Evolutionary conservation across 1,284 basidiomycete genomes (phyloP), one percentile per base, ranked within the genome.

Genomic region (Austroboletus olivaceoglutinosus): DNA sequence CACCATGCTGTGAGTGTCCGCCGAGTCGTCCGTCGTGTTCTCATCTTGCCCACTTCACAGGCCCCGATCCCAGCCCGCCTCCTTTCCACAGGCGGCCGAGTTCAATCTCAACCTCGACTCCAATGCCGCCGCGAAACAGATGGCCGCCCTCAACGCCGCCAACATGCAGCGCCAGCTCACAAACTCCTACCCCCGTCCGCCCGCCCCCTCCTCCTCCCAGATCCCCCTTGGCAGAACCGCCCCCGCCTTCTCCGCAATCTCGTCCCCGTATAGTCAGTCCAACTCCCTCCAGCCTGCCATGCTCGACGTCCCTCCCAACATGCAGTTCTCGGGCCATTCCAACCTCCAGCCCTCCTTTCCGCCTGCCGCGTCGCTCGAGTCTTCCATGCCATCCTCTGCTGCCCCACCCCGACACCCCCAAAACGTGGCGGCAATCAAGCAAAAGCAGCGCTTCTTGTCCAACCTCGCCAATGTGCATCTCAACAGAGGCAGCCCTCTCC

Each of bases 101-200:
- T 51, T 37, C 37, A 62, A 58, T 16, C 45, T 73, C 70, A 73
- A 57, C 36, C 72, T 82, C 52, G 81, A 82, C 63, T 69, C 76
- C 53, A 73, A 73, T 43, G 74, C 78, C 41, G 79, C 78, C 48
- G 82, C 83, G 54, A 89, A 88, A 67, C 88, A 90, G 70, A 86
- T 89, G 80, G 83, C 84, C 33, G 82, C 83, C 16, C 79, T 90
- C 58, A 82, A 74, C 60, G 83, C 78, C 48, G 83, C 77, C 48
- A 81, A 76, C 58, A 74, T 82, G 58, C 80, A 80, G 60, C 80
- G 85, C 68, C 78, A 81, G 56, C 56, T 69, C 47, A 39, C 62
- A 37, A 68, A 67, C 15, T 71, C 75, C 55, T 84, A 83, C 61
- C 74, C 73, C 60, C 80, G 77, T 62, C 71, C 73, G 58, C 65